A percentile compares a stretch with the other conserved stretches of the same genome.
phyloP scores from a whole-genome alignment of 257 asterid genomes.

The Rauvolfia tetraphylla region DNA sequence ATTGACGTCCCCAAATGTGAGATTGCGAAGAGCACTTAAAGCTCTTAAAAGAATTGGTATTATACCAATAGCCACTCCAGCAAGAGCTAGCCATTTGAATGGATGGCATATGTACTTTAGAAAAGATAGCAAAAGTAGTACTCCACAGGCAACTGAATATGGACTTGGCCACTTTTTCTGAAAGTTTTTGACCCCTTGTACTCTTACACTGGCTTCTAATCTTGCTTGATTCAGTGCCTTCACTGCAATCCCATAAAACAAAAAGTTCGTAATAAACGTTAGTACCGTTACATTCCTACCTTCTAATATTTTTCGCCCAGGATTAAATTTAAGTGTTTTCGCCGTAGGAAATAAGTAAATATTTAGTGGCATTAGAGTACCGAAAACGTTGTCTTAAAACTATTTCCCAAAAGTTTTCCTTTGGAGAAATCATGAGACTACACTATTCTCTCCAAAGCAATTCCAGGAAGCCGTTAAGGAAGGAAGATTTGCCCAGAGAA shows the following conservation, averaged over 20 bases:
- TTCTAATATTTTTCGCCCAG: too few species aligned
- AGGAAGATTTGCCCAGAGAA: too few species aligned
- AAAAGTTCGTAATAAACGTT: too few species aligned
- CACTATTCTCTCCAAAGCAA: too few species aligned
- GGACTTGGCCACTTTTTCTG: conserved; percentile 77
- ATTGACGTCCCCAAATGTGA: conserved; percentile 53
- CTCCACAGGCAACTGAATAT: conserved; percentile 54
- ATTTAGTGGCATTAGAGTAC: too few species aligned
- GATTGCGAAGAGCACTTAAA: conserved; percentile 41
- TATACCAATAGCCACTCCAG: conserved; percentile 55
- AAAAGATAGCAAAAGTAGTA: conserved; percentile 48
- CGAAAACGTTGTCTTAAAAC: too few species aligned
- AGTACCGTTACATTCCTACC: too few species aligned
- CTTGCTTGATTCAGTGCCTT: conserved; percentile 72
- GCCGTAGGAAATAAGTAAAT: too few species aligned
- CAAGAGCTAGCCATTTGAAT: conserved; percentile 67
- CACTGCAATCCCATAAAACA: conserved; percentile 30
- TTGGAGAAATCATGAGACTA: too few species aligned
- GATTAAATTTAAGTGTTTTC: too few species aligned
- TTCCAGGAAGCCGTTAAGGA: too few species aligned
- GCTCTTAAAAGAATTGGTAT: conserved; percentile 53
- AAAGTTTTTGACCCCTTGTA: conserved; percentile 33
- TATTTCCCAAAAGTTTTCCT: too few species aligned
- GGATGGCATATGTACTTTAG: conserved; percentile 48
- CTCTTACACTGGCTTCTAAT: conserved; percentile 62